Percentiles rank a stretch among this genome's conserved stretches.
phyloP scores from a whole-genome alignment of 2,329 filamentous ascomycete species.

The Penicillium digitatum region DNA sequence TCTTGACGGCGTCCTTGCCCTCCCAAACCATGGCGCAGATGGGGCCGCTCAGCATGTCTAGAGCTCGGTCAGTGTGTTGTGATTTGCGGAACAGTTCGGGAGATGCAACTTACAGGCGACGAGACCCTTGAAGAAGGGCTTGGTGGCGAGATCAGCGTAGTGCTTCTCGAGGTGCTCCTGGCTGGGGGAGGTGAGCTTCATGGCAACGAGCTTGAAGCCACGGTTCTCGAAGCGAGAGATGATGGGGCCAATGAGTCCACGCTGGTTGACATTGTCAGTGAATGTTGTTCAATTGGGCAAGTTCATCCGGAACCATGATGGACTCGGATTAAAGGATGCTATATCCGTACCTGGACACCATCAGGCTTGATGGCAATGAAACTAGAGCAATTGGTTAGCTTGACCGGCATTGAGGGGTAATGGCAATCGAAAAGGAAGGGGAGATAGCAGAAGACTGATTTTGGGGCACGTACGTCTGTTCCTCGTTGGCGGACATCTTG shows the following conservation, averaged over 20 bases:
- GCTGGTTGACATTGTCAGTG: conserved; percentile 53
- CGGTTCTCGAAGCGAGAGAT: conserved; percentile 97
- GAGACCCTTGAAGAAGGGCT: conserved; percentile 96
- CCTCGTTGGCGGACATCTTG: conserved; percentile 62
- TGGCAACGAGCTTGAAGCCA: conserved; percentile 96
- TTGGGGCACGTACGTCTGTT: conserved; percentile 72
- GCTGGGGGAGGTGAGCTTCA: conserved; percentile 87
- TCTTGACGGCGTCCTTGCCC: conserved; percentile 98
- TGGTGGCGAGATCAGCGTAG: conserved; percentile 86
- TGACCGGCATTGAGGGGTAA: conserved; percentile 21
- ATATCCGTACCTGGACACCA: conserved; percentile 79
- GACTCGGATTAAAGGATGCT: not conserved
- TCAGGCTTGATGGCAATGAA: conserved; percentile 99
- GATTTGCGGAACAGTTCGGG: not conserved
- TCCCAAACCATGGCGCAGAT: conserved; percentile 99
- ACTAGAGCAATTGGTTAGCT: conserved; percentile 53
- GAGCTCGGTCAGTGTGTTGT: conserved; percentile 17
- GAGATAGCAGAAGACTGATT: not conserved
- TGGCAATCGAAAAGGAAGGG: conserved; percentile 3
- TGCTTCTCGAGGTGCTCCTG: conserved; percentile 98
- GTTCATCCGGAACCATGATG: not conserved
- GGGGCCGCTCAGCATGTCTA: conserved; percentile 95
- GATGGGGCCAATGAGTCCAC: conserved; percentile 96
- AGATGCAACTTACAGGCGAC: conserved; percentile 68
- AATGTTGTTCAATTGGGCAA: conserved; percentile 11